These are phyloP conservation scores for Aspergillus cristatus DNA, from an alignment of 495 filamentous ascomycete species.

Conservation along the genomic window DNA sequence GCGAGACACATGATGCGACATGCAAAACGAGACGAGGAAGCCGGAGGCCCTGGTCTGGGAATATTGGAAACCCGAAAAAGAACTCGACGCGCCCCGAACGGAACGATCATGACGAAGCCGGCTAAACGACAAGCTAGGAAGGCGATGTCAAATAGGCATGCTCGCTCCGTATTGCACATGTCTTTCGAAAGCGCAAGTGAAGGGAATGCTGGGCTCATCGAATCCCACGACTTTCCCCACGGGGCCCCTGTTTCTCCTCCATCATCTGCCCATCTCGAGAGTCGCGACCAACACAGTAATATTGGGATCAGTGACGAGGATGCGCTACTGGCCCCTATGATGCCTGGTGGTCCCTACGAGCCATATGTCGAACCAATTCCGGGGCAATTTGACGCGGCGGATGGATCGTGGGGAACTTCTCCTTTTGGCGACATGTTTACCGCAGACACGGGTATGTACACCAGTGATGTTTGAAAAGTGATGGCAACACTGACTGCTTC, in stretches of 20 bases:
- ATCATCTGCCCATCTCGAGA: constrained; percentile 11
- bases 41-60: constrained; percentile 48
- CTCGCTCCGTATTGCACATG: constrained; percentile 6
- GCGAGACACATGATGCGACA: constrained; percentile 53
- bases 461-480: too few species aligned
- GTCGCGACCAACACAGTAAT: constrained; percentile 12
- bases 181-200: constrained; percentile 14
- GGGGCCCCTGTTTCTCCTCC: constrained; percentile 24
- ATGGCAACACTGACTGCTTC: constrained; percentile 7
- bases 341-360: constrained; percentile 26
- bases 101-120: constrained; percentile 41
- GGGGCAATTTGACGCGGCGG: constrained; percentile 29
- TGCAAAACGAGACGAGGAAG: constrained; percentile 50
- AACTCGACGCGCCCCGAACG: constrained; percentile 47
- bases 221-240: constrained; percentile 6
- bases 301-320: constrained; percentile 22
- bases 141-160: not conserved
- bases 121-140: constrained; percentile 16
- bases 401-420: constrained; percentile 21
- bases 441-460: constrained; percentile 21
- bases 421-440: constrained; percentile 15
- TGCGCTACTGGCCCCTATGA: constrained; percentile 24
- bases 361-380: constrained; percentile 27
- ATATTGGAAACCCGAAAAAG: constrained; percentile 52
- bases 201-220: not conserved